phyloP scores from a whole-genome alignment of 495 filamentous ascomycete species.

The Parachaetomium inaequale region DNA sequence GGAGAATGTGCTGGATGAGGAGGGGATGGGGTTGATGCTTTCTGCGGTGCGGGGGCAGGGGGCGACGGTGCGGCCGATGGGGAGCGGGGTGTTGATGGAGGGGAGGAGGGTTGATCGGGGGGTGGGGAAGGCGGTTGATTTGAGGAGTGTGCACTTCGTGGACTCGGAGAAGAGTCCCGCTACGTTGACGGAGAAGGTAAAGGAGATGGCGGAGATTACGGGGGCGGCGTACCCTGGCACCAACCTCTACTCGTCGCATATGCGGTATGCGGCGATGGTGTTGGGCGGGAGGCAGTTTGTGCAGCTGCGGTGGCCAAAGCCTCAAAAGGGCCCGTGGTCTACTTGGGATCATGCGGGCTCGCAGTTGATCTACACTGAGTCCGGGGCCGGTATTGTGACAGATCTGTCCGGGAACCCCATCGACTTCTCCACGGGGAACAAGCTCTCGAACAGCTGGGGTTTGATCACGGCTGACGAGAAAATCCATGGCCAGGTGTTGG shows the following conservation, averaged over 20 bases:
- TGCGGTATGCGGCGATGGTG: conserved; percentile 56
- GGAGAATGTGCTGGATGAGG: conserved; percentile 49
- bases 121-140: conserved; percentile 20
- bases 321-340: conserved; percentile 24
- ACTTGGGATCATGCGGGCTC: conserved; percentile 62
- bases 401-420: conserved; percentile 48
- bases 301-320: conserved; percentile 27
- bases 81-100: conserved; percentile 30
- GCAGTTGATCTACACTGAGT: conserved; percentile 56
- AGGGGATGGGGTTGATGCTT: conserved; percentile 51
- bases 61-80: conserved; percentile 46
- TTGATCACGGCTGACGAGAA: conserved; percentile 29
- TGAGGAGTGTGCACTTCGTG: conserved; percentile 46
- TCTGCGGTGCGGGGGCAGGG: conserved; percentile 52
- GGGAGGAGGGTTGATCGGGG: conserved; percentile 28
- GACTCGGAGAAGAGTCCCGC: conserved; percentile 41
- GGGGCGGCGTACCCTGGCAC: conserved; percentile 47
- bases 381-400: conserved; percentile 50
- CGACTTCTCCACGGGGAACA: conserved; percentile 39
- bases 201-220: conserved; percentile 40
- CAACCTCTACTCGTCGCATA: conserved; percentile 55
- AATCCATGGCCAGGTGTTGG: conserved; percentile 24
- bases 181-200: conserved; percentile 42
- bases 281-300: conserved; percentile 38
- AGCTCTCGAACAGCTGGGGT: conserved; percentile 28